Evolutionary conservation across 2,329 filamentous ascomycete species (phyloP), one percentile per base, ranked within the genome.

Genomic region (Dactylellina parvicollis): DNA sequence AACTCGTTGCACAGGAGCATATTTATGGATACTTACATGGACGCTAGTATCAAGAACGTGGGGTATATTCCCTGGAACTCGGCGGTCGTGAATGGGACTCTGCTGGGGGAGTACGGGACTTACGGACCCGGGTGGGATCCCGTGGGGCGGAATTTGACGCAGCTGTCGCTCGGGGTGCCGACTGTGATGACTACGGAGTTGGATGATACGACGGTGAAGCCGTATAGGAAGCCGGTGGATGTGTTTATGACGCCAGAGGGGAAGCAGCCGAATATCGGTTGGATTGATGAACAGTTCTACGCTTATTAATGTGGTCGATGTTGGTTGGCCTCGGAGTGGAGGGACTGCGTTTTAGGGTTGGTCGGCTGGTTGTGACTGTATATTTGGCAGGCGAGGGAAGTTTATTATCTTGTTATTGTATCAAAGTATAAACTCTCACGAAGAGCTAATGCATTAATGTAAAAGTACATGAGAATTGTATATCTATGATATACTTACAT

Each of bases 1-100:
- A 89, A 89, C 76, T 81, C 83, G 0, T 79, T 82, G 46, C 86
- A 88, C 74, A 83, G 85, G 18, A 86, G 84, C 32, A 82, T 89
- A 71, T 88, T 88, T 75, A 84, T 85, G 59, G 79, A 84, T 9
- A 83, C 81, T 1, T 86, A 85, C 74, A 80, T 88, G 4, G 86
- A 89, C 76, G 81, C 81, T 3, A 85, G 83, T 47, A 84, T 89
- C 24, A 75, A 80, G 36, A 80, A 84, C 0, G 81, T 80, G 1
- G 87, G 87, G 1, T 89, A 88, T 76, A 86, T 85, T 36, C 76
- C 81, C 9, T 88, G 86, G 86, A 77, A 80, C 12, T 72, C 77
- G 22, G 82, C 82, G 79, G 50, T 82, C 78, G 74, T 79, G 82
- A 83, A 81, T 52, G 77, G 82, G 28, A 88, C 86, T 0, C 81